phyloP scores from a whole-genome alignment of 1,284 basidiomycete species.

The Boletus holoroseus region DNA sequence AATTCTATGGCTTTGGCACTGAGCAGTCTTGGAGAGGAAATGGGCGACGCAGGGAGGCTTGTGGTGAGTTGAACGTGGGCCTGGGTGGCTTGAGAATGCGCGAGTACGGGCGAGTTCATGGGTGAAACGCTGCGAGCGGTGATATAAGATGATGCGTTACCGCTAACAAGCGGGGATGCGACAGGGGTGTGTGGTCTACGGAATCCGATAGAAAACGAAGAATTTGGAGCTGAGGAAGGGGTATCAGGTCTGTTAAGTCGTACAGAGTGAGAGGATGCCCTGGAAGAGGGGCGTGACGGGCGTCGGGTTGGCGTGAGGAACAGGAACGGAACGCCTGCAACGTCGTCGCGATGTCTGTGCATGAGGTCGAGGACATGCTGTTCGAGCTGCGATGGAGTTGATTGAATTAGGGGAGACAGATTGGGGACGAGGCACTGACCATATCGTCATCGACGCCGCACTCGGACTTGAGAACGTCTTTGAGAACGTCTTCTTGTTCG shows the following conservation, averaged over 20 bases:
- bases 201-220: slow-evolving; percentile 65
- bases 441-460: slow-evolving; percentile 72
- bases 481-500: slow-evolving; percentile 84
- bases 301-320: slow-evolving; percentile 74
- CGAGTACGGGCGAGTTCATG: slow-evolving; percentile 62
- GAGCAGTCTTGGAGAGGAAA: slow-evolving; percentile 56
- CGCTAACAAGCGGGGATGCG: slow-evolving; percentile 62
- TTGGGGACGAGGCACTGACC: slow-evolving; percentile 40
- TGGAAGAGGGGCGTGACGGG: slow-evolving; percentile 76
- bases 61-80: slow-evolving; percentile 57
- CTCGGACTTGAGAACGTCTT: slow-evolving; percentile 62
- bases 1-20: slow-evolving; percentile 67
- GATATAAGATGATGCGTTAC: slow-evolving; percentile 54
- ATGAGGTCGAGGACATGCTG: slow-evolving; percentile 77
- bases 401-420: slow-evolving; percentile 16
- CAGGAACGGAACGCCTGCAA: slow-evolving; percentile 74
- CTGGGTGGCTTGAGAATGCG: slow-evolving; percentile 47
- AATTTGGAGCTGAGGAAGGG: slow-evolving; percentile 62
- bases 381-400: slow-evolving; percentile 50
- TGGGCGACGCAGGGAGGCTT: slow-evolving; percentile 60
- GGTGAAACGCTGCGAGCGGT: slow-evolving; percentile 56
- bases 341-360: slow-evolving; percentile 80
- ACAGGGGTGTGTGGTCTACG: slow-evolving; percentile 72
- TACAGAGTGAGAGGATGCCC: slow-evolving; percentile 65
- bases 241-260: slow-evolving; percentile 68